Base-by-base conservation (phyloP, 2,329 filamentous ascomycete species). In the Coniochaeta sp. region DNA sequence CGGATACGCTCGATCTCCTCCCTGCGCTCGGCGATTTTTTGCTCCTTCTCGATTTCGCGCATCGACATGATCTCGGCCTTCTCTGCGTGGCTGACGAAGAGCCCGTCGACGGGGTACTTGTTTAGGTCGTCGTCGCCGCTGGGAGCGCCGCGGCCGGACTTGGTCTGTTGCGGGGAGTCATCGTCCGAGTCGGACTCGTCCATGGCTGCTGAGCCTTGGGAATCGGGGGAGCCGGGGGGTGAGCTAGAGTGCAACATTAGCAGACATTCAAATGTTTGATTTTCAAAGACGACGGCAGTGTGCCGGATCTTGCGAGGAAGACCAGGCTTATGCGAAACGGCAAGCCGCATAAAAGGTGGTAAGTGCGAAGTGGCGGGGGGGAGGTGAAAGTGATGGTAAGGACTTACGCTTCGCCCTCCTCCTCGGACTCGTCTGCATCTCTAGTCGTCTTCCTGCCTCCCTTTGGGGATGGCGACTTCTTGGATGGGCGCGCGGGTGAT, bases 11-110 rank as follows among this genome's bases (percentile, higher is more conserved):
- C 88, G 53, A 91, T 85, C 66, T 94, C 85, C 60, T 89, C 83
- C 31, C 87, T 86, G 58, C 94, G 89, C 59, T 95, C 89, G 18
- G 91, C 92, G 6, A 99, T 80, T 42, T 96, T 85, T 65, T 90
- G 83, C 68, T 99, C 94, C 56, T 92, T 87, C 64, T 95, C 85
- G 49, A 97, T 85, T 71, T 97, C 91, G 27, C 91, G 86, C 79
- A 96, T 83, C 52, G 77, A 81, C 79, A 94, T 85, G 56, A 99
- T 94, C 49, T 87, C 77, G 7, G 78, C 78, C 67, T 89, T 91
- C 64, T 94, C 89, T 33, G 82, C 77, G 42, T 83, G 76, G 58
- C 82, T 87, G 60, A 82, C 79, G 67, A 89, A 94, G 62, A 94
- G 85, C 60, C 92, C 91, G 58, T 99, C 94, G 56, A 96, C 80